These are phyloP conservation scores for Kodamaea suecica DNA, from an alignment of 1,139 yeast species.

Conservation along the genomic window DNA sequence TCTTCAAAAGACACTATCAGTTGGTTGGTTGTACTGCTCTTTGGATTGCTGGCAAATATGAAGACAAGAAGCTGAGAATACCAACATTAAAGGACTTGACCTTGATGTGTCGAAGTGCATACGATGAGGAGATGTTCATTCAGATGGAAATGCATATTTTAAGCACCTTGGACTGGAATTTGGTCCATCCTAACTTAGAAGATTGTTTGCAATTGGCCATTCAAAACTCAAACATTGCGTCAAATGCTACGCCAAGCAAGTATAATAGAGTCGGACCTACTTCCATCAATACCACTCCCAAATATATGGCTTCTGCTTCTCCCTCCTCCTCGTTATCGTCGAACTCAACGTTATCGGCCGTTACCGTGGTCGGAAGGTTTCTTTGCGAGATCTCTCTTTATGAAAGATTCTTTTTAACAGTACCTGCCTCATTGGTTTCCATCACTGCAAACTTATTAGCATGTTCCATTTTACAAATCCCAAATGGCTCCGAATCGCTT, in stretches of 20 bases:
- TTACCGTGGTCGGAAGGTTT: conserved; percentile 58
- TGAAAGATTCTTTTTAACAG: conserved; percentile 62
- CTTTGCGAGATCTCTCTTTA: conserved; percentile 76
- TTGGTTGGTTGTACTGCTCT: conserved; percentile 89
- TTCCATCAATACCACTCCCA: conserved; percentile 3
- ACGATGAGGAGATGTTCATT: conserved; percentile 84
- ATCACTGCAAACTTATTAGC: conserved; percentile 71
- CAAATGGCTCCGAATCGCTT: conserved; percentile 34
- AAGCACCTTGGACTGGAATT: conserved; percentile 78
- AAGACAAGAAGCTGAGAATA: conserved; percentile 79
- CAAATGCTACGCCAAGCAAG: conserved; percentile 31
- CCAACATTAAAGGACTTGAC: conserved; percentile 79
- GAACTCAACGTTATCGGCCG: conserved; percentile 43
- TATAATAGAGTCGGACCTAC: conserved; percentile 22
- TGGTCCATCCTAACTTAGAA: conserved; percentile 62
- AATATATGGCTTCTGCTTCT: neutral
- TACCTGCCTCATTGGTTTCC: conserved; percentile 63
- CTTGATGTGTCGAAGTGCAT: conserved; percentile 77
- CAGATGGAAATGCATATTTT: conserved; percentile 95
- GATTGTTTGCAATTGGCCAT: conserved; percentile 59
- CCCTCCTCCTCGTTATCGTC: conserved; percentile 3
- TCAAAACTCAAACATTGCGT: conserved; percentile 23
- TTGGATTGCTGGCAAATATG: conserved; percentile 94
- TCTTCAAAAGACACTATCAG: conserved; percentile 90
- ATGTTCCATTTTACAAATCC: conserved; percentile 56